These are phyloP conservation scores for Nicotiana knightiana DNA, from an alignment of 257 asterid species.

Conservation along the genomic window DNA sequence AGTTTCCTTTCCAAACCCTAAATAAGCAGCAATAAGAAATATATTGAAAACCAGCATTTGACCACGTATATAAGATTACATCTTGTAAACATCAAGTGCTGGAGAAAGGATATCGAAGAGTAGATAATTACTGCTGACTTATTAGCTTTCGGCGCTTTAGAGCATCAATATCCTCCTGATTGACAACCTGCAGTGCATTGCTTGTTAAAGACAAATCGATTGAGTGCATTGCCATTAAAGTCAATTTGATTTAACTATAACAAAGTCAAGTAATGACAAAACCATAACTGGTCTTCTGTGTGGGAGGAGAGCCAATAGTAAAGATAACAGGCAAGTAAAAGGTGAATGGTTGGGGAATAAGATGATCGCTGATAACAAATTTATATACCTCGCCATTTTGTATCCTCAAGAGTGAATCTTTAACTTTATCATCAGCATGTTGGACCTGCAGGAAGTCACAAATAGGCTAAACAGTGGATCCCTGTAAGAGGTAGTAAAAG, in stretches of 20 bases:
- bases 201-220: not conserved
- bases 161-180: constrained; percentile 64
- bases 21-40: too few species aligned
- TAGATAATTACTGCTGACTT: constrained; percentile 53
- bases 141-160: constrained; percentile 81
- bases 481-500: not conserved
- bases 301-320: not conserved
- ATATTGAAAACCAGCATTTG: constrained; percentile 5
- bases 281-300: not conserved
- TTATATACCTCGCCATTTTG: constrained; percentile 65
- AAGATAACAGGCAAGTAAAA: not conserved
- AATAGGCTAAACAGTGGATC: not conserved
- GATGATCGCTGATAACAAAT: not conserved
- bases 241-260: not conserved
- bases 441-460: constrained; percentile 43
- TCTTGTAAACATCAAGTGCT: not conserved
- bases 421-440: constrained; percentile 68
- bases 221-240: too few species aligned
- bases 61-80: not conserved
- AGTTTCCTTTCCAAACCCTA: constrained; percentile 87
- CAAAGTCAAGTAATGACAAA: not conserved
- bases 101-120: not conserved
- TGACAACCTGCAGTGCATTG: constrained; percentile 44
- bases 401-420: constrained; percentile 49
- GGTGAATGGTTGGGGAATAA: constrained; percentile 1